Evolutionary conservation across 345 rosid species (phyloP), one percentile per base, ranked within the genome.

Genomic region (Ricinus communis): DNA sequence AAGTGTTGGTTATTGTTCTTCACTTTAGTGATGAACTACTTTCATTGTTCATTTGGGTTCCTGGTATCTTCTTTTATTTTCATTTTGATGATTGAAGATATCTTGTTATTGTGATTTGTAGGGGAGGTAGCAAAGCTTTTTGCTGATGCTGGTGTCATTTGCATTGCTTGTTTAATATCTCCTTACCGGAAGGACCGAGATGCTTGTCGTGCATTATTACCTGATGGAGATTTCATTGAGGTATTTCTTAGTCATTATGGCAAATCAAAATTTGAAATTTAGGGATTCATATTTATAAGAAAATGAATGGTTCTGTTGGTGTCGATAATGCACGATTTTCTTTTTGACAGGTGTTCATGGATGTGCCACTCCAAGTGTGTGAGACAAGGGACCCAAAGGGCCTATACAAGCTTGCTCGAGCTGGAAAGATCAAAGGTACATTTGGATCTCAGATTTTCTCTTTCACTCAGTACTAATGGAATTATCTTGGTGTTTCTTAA

Each of bases 311-410:
- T 40, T 55, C 45, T 71, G 18, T 54, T 56, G 47, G 67, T 41
- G 28, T 46, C 38, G 65, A 61, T 55, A 70, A 62, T 65, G 71
- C 9, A 21, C 40, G 21, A 3, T 47, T 47, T 75, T 59, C 16
- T 45, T 47, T 71, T 65, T 59, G 19, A 55, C 62, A 78, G 81
- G 81, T 78, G 28, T 78, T 73, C 60, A 78, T 78, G 81, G 81
- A 78, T 69, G 81, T 73, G 8, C 74, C 81, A 41, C 74, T 78
- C 28, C 43, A 58, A 58, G 77, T 78, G 36, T 78, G 81, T 13
- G 81, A 78, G 66, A 51, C 68, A 21, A 73, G 81, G 65, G 81
- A 78, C 66, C 77, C 81, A 9, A 78, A 78, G 67, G 81, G 81
- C 28, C 69, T 78, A 21, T 78, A 78, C 55, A 78, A 78, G 58